Evolutionary conservation across 176 grass and related monocot species (phyloP).

Genomic region (Musa acuminata): DNA sequence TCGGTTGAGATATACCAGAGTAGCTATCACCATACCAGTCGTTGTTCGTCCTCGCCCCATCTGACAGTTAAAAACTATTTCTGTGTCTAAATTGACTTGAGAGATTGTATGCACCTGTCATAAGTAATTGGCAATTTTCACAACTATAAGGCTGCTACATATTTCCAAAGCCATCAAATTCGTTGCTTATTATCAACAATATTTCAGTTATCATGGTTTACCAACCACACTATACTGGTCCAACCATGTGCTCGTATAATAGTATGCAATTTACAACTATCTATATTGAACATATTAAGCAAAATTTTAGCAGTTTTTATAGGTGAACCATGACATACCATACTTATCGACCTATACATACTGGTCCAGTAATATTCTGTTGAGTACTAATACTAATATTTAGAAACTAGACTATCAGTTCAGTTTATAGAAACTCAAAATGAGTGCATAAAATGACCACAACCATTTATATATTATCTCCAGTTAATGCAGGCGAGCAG

Average conservation of each 20-base stretch:
- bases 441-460: too few species aligned
- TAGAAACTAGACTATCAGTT: neutral
- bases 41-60: conserved; percentile 97
- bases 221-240: too few species aligned
- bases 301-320: too few species aligned
- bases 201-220: neutral
- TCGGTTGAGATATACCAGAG: conserved; percentile 89
- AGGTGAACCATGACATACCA: too few species aligned
- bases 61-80: conserved; percentile 99
- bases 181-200: neutral
- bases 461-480: too few species aligned
- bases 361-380: too few species aligned
- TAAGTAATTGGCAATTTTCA: conserved; percentile 18
- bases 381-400: neutral
- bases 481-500: neutral
- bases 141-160: too few species aligned
- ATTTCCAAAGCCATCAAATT: too few species aligned
- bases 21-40: conserved; percentile 99
- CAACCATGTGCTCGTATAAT: too few species aligned
- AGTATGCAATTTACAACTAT: too few species aligned
- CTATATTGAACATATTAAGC: too few species aligned
- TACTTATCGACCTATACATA: too few species aligned
- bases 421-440: neutral
- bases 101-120: conserved; percentile 79
- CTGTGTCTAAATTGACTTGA: conserved; percentile 74